Conservation (phyloP, 2,329 filamentous ascomycete species). For the Passalora sequoiae region DNA sequence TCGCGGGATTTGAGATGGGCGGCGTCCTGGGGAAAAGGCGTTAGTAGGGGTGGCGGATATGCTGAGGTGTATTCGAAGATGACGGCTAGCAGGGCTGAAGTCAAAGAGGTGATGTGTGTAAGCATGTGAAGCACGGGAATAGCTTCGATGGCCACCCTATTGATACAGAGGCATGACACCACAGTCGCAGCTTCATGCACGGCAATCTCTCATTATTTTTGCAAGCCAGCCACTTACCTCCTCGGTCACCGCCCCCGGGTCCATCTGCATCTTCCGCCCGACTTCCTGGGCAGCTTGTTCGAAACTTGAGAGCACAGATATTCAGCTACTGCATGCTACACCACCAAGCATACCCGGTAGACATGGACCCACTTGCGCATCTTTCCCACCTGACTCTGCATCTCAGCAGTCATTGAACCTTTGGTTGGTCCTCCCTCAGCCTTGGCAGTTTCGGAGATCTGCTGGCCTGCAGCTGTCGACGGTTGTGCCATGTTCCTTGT, state of each 20-base stretch:
- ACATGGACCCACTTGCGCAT: slow-evolving; percentile 13
- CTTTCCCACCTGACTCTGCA: slow-evolving; percentile 33
- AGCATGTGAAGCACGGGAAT: no score
- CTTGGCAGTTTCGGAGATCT: slow-evolving; percentile 33
- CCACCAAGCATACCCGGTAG: no score
- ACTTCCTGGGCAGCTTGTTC: slow-evolving; percentile 29
- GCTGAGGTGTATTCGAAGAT: no score
- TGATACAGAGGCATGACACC: background rate
- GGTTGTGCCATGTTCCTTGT: slow-evolving; percentile 17
- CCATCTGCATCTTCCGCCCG: slow-evolving; percentile 27
- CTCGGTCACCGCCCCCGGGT: slow-evolving; percentile 32
- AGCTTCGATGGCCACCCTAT: no score
- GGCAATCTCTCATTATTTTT: background rate
- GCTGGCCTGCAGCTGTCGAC: slow-evolving; percentile 18
- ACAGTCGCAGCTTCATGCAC: background rate
- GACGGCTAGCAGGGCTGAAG: no score
- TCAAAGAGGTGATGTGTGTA: no score
- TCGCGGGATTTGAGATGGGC: slow-evolving; percentile 40
- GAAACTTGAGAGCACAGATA: no score
- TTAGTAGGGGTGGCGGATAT: no score
- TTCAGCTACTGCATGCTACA: no score
- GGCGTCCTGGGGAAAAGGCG: no score
- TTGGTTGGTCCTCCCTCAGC: slow-evolving; percentile 31
- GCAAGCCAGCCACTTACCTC: no score
- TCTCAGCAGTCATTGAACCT: slow-evolving; percentile 31